Base-by-base conservation (phyloP, 2,329 filamentous ascomycete species). In the Colletotrichum horii region DNA sequence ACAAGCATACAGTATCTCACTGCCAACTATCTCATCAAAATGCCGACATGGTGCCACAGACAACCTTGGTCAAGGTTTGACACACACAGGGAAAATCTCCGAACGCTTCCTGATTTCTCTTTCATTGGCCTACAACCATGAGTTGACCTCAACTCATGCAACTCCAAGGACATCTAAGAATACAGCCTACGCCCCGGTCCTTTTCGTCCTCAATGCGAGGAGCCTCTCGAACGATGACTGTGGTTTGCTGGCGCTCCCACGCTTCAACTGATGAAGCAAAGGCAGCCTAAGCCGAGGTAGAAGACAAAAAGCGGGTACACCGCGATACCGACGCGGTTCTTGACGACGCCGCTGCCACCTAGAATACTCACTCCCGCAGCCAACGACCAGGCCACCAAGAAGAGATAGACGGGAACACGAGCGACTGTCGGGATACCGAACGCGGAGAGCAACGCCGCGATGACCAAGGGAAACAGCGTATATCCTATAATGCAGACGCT, bases 401-500 rank as follows among this genome's bases (percentile, higher is more conserved):
- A 90, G 66, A 97, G 88, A 84, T 99, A 98, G 69, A 99, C 92
- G 2, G 97, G 97, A 82, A 98, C 95, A 72, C 97, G 91, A 8
- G 94, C 92, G 78, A 98, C 94, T 80, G 92, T 94, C 56, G 93
- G 94, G 9, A 98, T 89, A 66, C 92, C 90, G 36, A 99, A 83
- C 1, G 96, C 96, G 71, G 96, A 98, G 78, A 99, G 91, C 67
- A 98, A 87, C 3, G 96, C 93, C 9, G 97, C 97, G 79, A 99
- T 94, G 80, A 98, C 97, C 69, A 99, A 91, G 3, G 97, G 97
- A 87, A 99, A 99, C 71, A 99, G 91, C 2, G 97, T 99, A 85
- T 99, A 99, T 61, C 97, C 97, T 83, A 99, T 99, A 80, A 99
- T 97, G 85, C 96, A 98, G 79, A 99, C 92, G 74, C 96, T 98